phyloP scores from a whole-genome alignment of 352 stramenopile genomes.

The Globisporangium paddicum region DNA sequence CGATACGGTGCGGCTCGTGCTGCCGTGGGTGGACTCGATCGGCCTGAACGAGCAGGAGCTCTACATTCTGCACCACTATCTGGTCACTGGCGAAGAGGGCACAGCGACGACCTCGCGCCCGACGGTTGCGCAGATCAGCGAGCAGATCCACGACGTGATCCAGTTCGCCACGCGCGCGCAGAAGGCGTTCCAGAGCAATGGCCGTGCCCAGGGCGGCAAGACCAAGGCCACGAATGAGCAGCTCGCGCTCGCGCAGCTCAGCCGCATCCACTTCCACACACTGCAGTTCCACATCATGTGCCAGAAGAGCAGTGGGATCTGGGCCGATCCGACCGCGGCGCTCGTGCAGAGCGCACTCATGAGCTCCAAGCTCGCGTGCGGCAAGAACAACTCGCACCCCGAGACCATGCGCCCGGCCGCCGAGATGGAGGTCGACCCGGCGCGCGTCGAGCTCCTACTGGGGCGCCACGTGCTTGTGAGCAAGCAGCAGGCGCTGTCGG shows the following conservation, averaged over 20 bases:
- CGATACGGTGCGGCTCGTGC: constrained; percentile 70
- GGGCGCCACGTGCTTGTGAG: constrained; percentile 50
- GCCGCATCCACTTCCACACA: constrained; percentile 83
- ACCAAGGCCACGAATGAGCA: constrained; percentile 12
- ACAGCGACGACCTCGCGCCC: constrained; percentile 73
- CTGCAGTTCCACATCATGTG: constrained; percentile 87
- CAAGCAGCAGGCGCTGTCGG: constrained; percentile 42
- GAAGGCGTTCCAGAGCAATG: constrained; percentile 29
- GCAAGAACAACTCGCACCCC: constrained; percentile 36
- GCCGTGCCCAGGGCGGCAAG: constrained; percentile 13
- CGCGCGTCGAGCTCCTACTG: constrained; percentile 66
- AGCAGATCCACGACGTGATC: constrained; percentile 70
- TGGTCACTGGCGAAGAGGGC: constrained; percentile 67
- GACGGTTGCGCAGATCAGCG: constrained; percentile 65
- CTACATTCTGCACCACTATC: constrained; percentile 77
- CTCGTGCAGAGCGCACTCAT: constrained; percentile 76
- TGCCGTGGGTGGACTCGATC: constrained; percentile 77
- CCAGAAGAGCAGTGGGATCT: constrained; percentile 54
- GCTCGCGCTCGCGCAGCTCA: constrained; percentile 57
- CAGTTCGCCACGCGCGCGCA: constrained; percentile 46
- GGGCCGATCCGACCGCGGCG: constrained; percentile 63
- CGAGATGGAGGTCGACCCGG: constrained; percentile 68
- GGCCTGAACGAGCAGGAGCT: constrained; percentile 83
- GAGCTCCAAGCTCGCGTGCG: constrained; percentile 79
- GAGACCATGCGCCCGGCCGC: constrained; percentile 46